A percentile compares a stretch with the other conserved stretches of the same genome.
Evolutionary conservation across 257 asterid species (phyloP).

Genomic region (Solanum okadae): DNA sequence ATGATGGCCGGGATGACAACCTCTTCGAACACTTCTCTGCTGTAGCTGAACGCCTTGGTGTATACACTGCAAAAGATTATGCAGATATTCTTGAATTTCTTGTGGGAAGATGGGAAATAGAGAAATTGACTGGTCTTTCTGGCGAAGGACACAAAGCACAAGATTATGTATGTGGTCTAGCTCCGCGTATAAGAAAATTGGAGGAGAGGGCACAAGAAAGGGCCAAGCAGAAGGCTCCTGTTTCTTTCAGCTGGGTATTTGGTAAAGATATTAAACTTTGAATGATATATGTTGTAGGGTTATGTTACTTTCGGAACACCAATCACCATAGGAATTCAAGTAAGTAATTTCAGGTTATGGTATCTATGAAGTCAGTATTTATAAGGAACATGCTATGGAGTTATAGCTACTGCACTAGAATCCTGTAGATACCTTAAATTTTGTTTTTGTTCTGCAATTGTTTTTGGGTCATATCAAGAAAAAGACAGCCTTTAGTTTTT

Average conservation of each 20-base stretch:
- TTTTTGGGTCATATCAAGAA: not conserved
- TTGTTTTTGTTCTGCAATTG: not conserved
- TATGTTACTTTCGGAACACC: not conserved
- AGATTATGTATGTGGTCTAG: conserved; percentile 57
- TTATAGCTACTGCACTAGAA: not conserved
- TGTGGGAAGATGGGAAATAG: conserved; percentile 60
- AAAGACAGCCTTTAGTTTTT: not conserved
- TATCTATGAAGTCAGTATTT: not conserved
- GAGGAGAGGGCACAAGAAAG: conserved; percentile 56
- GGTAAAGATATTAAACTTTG: conserved; percentile 39
- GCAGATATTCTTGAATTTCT: conserved; percentile 61
- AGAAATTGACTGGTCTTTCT: conserved; percentile 52
- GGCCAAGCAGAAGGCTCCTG: conserved; percentile 28
- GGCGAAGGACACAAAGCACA: conserved; percentile 65
- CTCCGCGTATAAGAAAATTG: conserved; percentile 53
- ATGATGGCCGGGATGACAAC: conserved; percentile 51
- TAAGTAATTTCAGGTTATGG: not conserved
- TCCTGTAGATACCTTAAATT: conserved; percentile 4
- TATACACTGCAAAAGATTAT: conserved; percentile 64
- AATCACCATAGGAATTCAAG: not conserved
- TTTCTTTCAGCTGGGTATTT: conserved; percentile 63
- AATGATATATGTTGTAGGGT: not conserved
- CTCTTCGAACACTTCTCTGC: conserved; percentile 62
- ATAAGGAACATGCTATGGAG: not conserved
- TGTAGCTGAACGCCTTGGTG: conserved; percentile 62